Conservation (phyloP, 2,329 filamentous ascomycete genomes). For the Botryotinia narcissicola region DNA sequence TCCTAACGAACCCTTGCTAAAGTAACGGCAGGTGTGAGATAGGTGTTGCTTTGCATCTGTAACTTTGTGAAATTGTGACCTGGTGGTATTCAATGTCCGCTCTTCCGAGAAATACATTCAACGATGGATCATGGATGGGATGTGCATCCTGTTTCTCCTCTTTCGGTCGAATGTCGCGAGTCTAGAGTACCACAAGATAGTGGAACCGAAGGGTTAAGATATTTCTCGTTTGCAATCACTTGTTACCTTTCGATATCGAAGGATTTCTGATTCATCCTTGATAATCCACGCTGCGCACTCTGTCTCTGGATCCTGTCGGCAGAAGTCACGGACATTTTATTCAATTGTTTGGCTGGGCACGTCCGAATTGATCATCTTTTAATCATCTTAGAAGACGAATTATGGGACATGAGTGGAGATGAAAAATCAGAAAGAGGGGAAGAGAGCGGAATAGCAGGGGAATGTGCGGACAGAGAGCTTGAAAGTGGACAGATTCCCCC, state of each 20-base stretch:
- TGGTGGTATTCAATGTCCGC: constrained; percentile 9
- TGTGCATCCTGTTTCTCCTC: constrained; percentile 10
- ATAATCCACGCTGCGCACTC: not conserved
- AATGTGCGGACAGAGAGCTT: constrained; percentile 8
- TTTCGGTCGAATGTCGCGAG: constrained; percentile 2
- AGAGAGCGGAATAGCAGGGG: constrained; percentile 10
- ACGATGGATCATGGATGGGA: constrained; percentile 2
- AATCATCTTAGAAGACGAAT: constrained; percentile 20
- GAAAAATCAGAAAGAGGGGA: constrained; percentile 10
- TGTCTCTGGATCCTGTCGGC: constrained; percentile 1
- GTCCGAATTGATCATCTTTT: constrained; percentile 5
- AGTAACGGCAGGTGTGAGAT: constrained; percentile 8
- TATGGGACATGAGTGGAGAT: constrained; percentile 21
- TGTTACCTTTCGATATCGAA: not conserved
- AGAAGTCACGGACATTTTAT: constrained; percentile 15
- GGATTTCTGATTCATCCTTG: not conserved
- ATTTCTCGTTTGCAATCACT: constrained; percentile 2
- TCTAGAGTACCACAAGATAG: constrained; percentile 1
- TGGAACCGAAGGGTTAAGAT: constrained; percentile 8
- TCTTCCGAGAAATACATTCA: constrained; percentile 9
- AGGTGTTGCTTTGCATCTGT: constrained; percentile 14
- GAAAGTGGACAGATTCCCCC: constrained; percentile 18
- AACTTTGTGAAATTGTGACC: constrained; percentile 1
- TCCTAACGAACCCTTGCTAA: constrained; percentile 5
- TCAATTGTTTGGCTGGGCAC: not conserved